These are phyloP conservation scores for Microdochium nivale DNA, from an alignment of 2,329 filamentous ascomycete species.

Conservation along the genomic window DNA sequence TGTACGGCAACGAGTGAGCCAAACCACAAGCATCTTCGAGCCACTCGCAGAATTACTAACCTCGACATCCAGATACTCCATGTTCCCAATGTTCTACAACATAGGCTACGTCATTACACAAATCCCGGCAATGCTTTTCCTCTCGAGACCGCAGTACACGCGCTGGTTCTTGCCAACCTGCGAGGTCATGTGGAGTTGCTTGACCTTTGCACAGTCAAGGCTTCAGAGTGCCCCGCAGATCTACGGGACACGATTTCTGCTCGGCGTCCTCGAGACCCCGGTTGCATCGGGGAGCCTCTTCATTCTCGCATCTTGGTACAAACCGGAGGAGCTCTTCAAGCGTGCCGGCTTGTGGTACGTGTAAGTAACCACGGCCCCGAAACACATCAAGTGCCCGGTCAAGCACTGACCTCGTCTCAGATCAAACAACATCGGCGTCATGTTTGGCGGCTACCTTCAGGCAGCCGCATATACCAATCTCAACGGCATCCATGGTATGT, in stretches of 20 bases:
- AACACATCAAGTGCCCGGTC: neutral
- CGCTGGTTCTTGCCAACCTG: slow-evolving; percentile 9
- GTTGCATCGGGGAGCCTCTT: slow-evolving; percentile 11
- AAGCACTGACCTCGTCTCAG: neutral
- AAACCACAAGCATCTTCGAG: neutral
- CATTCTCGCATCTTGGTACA: slow-evolving; percentile 21
- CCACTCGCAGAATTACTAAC: too few relatives aligned
- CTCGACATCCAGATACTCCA: slow-evolving; percentile 2
- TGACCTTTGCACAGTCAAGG: slow-evolving; percentile 8
- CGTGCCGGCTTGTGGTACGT: slow-evolving; percentile 37
- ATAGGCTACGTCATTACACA: slow-evolving; percentile 9
- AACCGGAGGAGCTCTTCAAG: slow-evolving; percentile 28
- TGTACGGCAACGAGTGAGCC: slow-evolving; percentile 16
- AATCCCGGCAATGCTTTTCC: slow-evolving; percentile 9
- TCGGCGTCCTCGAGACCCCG: slow-evolving; percentile 14
- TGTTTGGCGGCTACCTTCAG: slow-evolving; percentile 42
- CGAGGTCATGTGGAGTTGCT: slow-evolving; percentile 7
- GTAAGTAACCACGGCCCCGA: slow-evolving; percentile 5
- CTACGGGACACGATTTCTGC: slow-evolving; percentile 17
- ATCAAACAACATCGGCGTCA: slow-evolving; percentile 32
- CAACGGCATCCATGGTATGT: slow-evolving; percentile 4
- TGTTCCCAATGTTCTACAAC: slow-evolving; percentile 8
- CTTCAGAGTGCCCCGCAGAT: slow-evolving; percentile 12
- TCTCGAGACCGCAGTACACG: slow-evolving; percentile 6
- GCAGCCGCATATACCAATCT: slow-evolving; percentile 31